Evolutionary conservation across 345 rosid genomes (phyloP), one percentile per base, ranked within the genome.

Genomic region (Lepidium aucheri): DNA sequence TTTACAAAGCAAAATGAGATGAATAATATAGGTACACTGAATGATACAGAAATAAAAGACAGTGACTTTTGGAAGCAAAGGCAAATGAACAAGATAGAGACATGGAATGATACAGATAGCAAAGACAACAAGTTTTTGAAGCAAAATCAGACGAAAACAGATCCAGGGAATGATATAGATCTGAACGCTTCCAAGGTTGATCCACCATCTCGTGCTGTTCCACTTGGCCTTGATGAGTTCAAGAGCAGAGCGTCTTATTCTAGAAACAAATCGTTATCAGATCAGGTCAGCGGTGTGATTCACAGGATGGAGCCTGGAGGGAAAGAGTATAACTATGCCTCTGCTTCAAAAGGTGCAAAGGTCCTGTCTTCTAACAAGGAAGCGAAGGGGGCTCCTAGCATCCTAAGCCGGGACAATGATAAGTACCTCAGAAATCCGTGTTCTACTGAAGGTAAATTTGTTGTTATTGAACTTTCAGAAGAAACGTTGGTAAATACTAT

Each of bases 271-370:
- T 75, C 87, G 7, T 83, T 77, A 34, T 81, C 78, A 53, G 84
- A 78, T 80, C 86, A 85, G 54, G 71, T 80, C 53, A 95, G 85
- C 35, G 83, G 84, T 66, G 77, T 90, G 47, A 71, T 72, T 62
- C 97, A 86, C 65, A 84, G 90, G 73, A 63, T 94, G 79, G 97
- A 94, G 83, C 95, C 95, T 17, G 97, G 93, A 54, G 97, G 95
- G 63, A 73, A 81, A 65, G 91, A 84, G 74, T 89, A 87, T 72
- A 94, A 94, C 61, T 94, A 88, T 71, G 99, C 97, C 39, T 86
- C 91, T 13, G 84, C 93, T 68, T 76, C 96, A 13, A 90, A 90
- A 75, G 97, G 97, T 41, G 95, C 96, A 34, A 94, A 94, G 69
- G 89, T 88, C 56, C 65, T 94, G 82, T 78, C 71, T 63, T 85